phyloP scores from a whole-genome alignment of 345 rosid species.

The Populus nigra region DNA sequence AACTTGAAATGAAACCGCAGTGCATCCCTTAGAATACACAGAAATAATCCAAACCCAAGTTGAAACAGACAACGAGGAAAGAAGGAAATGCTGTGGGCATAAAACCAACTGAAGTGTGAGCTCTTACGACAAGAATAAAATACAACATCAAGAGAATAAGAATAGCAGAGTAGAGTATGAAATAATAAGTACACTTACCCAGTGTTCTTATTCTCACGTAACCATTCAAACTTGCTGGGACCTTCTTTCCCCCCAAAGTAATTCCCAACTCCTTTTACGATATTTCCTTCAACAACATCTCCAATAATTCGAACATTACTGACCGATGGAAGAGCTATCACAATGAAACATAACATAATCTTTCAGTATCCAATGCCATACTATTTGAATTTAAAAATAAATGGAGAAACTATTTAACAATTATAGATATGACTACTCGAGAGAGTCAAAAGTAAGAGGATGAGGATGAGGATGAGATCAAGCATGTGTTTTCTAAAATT shows the following conservation, averaged over 20 bases:
- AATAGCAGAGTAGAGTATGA: not conserved
- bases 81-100: not conserved
- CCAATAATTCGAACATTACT: conserved; percentile 70
- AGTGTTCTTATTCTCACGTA: conserved; percentile 65
- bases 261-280: conserved; percentile 72
- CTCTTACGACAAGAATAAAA: not conserved
- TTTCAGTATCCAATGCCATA: not conserved
- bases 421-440: not conserved
- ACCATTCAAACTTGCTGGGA: conserved; percentile 96
- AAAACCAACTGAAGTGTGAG: conserved; percentile 4
- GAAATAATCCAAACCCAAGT: not conserved
- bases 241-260: conserved; percentile 99
- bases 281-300: conserved; percentile 74
- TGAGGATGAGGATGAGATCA: not conserved
- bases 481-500: not conserved
- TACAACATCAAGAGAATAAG: conserved; percentile 5
- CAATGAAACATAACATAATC: conserved; percentile 29
- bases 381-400: not conserved
- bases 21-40: not conserved
- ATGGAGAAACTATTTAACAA: not conserved
- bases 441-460: not conserved
- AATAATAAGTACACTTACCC: conserved; percentile 52
- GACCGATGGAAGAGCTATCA: conserved; percentile 91
- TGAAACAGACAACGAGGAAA: not conserved
- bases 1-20: not conserved